These are phyloP conservation scores for Sporothrix pallida DNA, from an alignment of 2,329 filamentous ascomycete species.

Conservation along the genomic window DNA sequence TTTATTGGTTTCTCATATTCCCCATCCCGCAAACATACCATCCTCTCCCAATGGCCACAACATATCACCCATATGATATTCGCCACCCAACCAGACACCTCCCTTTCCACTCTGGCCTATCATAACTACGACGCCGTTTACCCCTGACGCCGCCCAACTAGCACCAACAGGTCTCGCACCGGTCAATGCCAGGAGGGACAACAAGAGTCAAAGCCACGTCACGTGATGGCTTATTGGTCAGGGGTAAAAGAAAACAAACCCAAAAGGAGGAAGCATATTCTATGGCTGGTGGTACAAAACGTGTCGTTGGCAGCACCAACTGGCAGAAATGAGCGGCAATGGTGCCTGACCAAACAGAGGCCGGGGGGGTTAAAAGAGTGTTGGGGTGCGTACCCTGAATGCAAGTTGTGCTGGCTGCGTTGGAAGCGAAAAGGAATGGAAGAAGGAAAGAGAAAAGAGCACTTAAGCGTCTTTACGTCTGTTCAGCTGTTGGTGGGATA, in stretches of 20 bases:
- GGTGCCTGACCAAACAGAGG: slow-evolving; percentile 13
- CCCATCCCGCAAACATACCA: background rate
- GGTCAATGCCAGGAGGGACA: background rate
- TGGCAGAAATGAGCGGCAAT: background rate
- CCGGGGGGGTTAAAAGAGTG: background rate
- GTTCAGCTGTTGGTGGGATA: background rate
- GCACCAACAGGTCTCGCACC: background rate
- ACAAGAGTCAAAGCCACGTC: background rate
- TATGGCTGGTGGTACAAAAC: background rate
- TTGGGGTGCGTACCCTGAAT: background rate
- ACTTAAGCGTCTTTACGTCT: background rate
- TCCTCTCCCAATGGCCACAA: background rate
- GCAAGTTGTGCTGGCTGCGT: too few species aligned
- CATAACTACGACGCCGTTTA: background rate
- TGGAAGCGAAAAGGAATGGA: background rate
- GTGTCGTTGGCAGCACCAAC: background rate
- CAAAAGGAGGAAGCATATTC: background rate
- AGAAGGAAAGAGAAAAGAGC: background rate
- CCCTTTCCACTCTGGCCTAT: background rate
- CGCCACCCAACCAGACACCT: background rate
- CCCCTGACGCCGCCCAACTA: background rate
- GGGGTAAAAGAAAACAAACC: slow-evolving; percentile 32
- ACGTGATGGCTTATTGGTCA: slow-evolving; percentile 1
- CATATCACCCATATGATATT: background rate
- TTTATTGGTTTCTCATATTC: background rate